Percentiles rank a stretch among this genome's conserved stretches.
Conservation (phyloP, 2,329 filamentous ascomycete species). For the Neofusicoccum ribis region DNA sequence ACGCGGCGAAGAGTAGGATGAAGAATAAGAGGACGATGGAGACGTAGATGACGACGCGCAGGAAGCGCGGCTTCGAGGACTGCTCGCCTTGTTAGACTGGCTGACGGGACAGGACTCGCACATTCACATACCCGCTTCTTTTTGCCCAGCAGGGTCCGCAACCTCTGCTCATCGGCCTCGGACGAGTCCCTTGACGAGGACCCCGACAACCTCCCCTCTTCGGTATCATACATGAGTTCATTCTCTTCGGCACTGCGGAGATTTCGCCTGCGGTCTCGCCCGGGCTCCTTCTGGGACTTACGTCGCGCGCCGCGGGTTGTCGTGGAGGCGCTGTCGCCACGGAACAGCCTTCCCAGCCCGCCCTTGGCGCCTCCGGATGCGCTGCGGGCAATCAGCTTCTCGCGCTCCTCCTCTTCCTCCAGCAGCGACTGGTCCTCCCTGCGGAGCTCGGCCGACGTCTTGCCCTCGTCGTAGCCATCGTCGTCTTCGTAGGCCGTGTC, state of each 20-base stretch:
- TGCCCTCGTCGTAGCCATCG: conserved; percentile 28
- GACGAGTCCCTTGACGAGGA: conserved; percentile 39
- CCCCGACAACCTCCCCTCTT: conserved; percentile 70
- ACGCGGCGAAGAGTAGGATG: conserved; percentile 57
- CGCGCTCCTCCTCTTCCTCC: conserved; percentile 49
- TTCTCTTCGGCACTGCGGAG: conserved; percentile 63
- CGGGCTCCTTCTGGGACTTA: conserved; percentile 28
- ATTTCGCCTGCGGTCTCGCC: conserved; percentile 46
- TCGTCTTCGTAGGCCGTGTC: conserved; percentile 28
- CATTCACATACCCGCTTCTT: conserved; percentile 23
- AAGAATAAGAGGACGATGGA: conserved; percentile 56
- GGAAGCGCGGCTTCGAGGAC: conserved; percentile 30
- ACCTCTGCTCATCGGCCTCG: conserved; percentile 50
- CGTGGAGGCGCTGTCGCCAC: conserved; percentile 31
- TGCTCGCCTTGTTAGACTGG: neutral
- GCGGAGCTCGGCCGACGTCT: conserved; percentile 37
- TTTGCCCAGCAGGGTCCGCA: conserved; percentile 54
- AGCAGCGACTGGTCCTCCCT: conserved; percentile 42
- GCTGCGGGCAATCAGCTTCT: conserved; percentile 40
- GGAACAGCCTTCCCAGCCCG: conserved; percentile 28
- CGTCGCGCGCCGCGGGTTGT: conserved; percentile 20
- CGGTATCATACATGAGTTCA: conserved; percentile 85
- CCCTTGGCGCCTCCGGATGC: conserved; percentile 21
- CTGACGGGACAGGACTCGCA: no score
- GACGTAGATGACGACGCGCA: conserved; percentile 43